phyloP scores from a whole-genome alignment of 768 basidiomycete genomes.

The Psilocybe cyanescens region DNA sequence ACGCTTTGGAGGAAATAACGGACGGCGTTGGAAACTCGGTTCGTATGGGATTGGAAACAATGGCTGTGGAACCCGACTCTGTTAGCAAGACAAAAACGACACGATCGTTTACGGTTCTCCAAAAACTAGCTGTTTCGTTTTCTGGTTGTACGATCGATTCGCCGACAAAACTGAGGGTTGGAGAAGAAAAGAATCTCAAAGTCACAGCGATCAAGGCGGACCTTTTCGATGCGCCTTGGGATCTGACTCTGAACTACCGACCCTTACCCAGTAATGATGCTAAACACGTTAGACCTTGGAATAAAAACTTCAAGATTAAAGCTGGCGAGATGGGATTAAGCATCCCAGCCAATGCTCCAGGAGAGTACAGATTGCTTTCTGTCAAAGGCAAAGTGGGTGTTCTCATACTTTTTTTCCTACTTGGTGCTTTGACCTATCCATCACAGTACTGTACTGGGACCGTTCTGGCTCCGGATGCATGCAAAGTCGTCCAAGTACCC shows the following conservation, averaged over 20 bases:
- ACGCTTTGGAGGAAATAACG: slow-evolving; percentile 79
- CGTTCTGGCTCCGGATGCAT: slow-evolving; percentile 81
- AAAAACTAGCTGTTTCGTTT: slow-evolving; percentile 75
- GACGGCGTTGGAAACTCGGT: slow-evolving; percentile 83
- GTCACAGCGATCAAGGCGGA: slow-evolving; percentile 61
- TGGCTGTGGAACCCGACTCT: slow-evolving; percentile 22
- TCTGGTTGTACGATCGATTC: slow-evolving; percentile 70
- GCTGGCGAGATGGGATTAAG: slow-evolving; percentile 45
- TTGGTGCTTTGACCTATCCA: background rate
- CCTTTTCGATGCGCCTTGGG: slow-evolving; percentile 69
- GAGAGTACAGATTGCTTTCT: slow-evolving; percentile 74
- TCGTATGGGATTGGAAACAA: slow-evolving; percentile 41
- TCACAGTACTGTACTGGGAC: slow-evolving; percentile 76
- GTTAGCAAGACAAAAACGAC: slow-evolving; percentile 48
- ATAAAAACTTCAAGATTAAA: slow-evolving; percentile 59
- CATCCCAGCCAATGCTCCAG: slow-evolving; percentile 62
- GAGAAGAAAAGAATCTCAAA: slow-evolving; percentile 60
- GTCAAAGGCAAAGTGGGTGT: slow-evolving; percentile 67
- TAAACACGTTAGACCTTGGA: slow-evolving; percentile 63
- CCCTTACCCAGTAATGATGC: slow-evolving; percentile 42
- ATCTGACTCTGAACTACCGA: slow-evolving; percentile 63
- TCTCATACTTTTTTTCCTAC: background rate
- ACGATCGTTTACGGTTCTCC: slow-evolving; percentile 70
- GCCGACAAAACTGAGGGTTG: slow-evolving; percentile 73
- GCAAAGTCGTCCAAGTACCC: slow-evolving; percentile 76